phyloP scores from a whole-genome alignment of 495 filamentous ascomycete species.

The Schizothecium vesticola region DNA sequence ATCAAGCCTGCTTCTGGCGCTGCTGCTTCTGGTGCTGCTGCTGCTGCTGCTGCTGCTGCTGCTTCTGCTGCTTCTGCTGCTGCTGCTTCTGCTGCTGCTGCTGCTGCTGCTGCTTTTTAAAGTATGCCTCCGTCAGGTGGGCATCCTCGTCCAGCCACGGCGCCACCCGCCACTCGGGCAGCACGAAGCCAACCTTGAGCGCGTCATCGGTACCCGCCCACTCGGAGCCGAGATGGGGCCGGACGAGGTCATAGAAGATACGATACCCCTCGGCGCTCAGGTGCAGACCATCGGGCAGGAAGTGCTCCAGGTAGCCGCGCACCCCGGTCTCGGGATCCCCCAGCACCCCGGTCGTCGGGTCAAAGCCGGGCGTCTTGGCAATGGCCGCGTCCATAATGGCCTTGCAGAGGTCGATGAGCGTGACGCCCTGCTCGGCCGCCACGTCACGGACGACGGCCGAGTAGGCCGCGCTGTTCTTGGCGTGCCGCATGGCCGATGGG shows the following conservation, averaged over 20 bases:
- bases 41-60: not conserved
- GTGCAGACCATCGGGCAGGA: conserved; percentile 51
- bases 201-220: conserved; percentile 28
- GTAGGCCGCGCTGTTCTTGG: conserved; percentile 61
- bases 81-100: not conserved
- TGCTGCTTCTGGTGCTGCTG: not conserved
- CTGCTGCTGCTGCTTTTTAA: not conserved
- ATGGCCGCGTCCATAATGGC: conserved; percentile 59
- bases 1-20: not conserved
- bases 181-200: conserved; percentile 27
- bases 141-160: conserved; percentile 32
- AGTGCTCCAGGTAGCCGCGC: conserved; percentile 40
- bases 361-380: conserved; percentile 34
- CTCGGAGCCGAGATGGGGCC: conserved; percentile 36
- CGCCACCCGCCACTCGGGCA: conserved; percentile 41
- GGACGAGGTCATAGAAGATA: conserved; percentile 42
- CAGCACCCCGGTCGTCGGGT: conserved; percentile 32
- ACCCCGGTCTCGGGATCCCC: conserved; percentile 40
- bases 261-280: conserved; percentile 47
- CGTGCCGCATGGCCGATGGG: conserved; percentile 51
- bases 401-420: conserved; percentile 70
- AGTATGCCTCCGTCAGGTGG: not conserved
- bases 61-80: not conserved
- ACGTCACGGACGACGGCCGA: conserved; percentile 64
- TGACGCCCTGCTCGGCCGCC: conserved; percentile 55